Base-by-base conservation (phyloP, 495 filamentous ascomycete species). In the Hyaloscypha variabilis region DNA sequence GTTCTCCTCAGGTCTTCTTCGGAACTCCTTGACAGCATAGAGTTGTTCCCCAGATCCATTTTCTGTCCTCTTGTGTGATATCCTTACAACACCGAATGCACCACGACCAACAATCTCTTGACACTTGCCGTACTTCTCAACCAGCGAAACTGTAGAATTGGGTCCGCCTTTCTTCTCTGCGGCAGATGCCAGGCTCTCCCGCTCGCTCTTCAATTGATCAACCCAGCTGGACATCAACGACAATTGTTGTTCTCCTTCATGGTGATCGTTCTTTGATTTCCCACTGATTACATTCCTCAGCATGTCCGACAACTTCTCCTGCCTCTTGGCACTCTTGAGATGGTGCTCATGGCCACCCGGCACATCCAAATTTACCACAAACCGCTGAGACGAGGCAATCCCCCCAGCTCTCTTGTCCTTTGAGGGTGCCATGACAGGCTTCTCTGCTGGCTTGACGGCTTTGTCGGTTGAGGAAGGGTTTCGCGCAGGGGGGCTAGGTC, bases 71-170 rank as follows among this genome's bases (percentile, higher is more conserved):
- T 98, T 98, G 82, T 99, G 95, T n/a, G 95, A 96, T 74, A 98
- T 97, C 39, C 96, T 87, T 65, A 99, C 96, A 60, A 99, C 93
- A 50, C 95, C 95, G 72, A 99, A 99, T 50, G 95, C 95, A 52
- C 95, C 95, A 52, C 94, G 92, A n/a, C 95, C 95, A 23, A 98
- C 92, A 56, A 99, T 88, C 78, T 98, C 96, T 75, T 98, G 95
- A 75, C 95, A 98, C 81, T 97, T 97, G 66, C 95, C 95, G 74
- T 99, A 99, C 74, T 98, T 99, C 76, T 98, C 92, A 10, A 93
- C 92, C 62, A 99, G 81, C 4, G 92, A 90, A 4, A 85, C 87
- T n/a, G 90, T 90, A 14, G 92, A 82, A 71, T 90, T 91, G 2
- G 90, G 85, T 0, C 88, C 87, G 25, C 86, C 87, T 72, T 89